Base-by-base conservation (phyloP, 2,329 filamentous ascomycete species). In the Fusarium pseudograminearum region DNA sequence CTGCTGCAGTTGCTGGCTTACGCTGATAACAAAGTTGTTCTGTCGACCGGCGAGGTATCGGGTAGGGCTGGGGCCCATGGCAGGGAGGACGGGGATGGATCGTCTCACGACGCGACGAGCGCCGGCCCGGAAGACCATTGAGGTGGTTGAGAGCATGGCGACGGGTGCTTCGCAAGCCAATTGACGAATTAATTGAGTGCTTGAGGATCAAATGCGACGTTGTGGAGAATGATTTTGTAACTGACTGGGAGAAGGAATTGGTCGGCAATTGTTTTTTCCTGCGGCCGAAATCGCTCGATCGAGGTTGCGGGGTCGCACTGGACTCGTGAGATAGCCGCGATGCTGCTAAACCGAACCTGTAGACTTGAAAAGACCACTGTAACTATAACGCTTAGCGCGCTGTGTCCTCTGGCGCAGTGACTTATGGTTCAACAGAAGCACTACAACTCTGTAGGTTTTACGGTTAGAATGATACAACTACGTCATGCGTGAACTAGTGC, bases 261-360 rank as follows among this genome's bases (percentile, higher is more conserved):
- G 24, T 38, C 53, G 53, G 53, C 42, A 31, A 48, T 56, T 56
- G 31, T 46, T 56, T 56, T 56, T 56, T 56, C 53, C 53, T 56
- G 53, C 33, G 31, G 42, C 53, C 53, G 53, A 56, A 47, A 56
- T 56, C 53, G 53, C 42, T 56, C 42, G 31, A 36, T 36, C 53
- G 16, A 26, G 53, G 42, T 20, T 34, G 53, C 45, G 53, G 53
- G 53, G 53, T 48, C 15, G n/a, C 24, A 50, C 33, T 26, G 47
- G 22, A 50, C 47, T 38, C 30, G 22, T 40, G 33, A 52, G 48
- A 52, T 52, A 52, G 22, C 48, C 48, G 42, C 53, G 42, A 56
- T 46, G 26, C 26, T 28, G 26, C 26, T 28, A 28, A 28, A 28
- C 26, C 26, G 9, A 9, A 28, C 26, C 26, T 28, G 26, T 28